phyloP scores from a whole-genome alignment of 2,329 filamentous ascomycete species.

The Hymenoscyphus salicellus region DNA sequence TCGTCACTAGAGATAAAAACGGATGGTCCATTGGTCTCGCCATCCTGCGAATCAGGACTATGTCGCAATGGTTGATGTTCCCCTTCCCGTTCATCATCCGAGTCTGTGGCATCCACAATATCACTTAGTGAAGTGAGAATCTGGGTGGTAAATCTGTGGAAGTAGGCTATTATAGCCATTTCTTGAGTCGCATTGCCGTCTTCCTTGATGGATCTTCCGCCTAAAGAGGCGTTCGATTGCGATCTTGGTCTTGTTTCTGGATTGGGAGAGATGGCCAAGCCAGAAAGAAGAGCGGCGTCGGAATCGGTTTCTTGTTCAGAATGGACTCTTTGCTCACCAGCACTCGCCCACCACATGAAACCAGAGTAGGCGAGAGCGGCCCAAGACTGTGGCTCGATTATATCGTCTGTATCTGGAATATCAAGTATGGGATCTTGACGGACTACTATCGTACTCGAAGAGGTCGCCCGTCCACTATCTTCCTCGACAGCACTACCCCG shows the following conservation, averaged over 20 bases:
- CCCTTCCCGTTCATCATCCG: conserved; percentile 38
- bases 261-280: conserved; percentile 42
- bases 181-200: conserved; percentile 48
- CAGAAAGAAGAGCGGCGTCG: conserved; percentile 55
- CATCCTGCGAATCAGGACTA: conserved; percentile 50
- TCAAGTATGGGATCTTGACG: conserved; percentile 42
- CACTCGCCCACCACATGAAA: conserved; percentile 89
- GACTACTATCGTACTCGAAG: conserved; percentile 28
- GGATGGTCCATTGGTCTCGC: conserved; percentile 27
- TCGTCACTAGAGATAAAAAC: conserved; percentile 62
- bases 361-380: conserved; percentile 73
- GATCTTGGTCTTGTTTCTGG: conserved; percentile 22
- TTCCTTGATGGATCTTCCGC: conserved; percentile 29
- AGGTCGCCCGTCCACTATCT: conserved; percentile 28
- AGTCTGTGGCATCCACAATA: conserved; percentile 50
- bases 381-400: conserved; percentile 65
- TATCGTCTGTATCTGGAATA: conserved; percentile 49
- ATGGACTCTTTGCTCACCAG: conserved; percentile 66
- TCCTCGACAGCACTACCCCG: conserved; percentile 16
- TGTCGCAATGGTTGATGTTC: conserved; percentile 45
- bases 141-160: conserved; percentile 70
- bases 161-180: conserved; percentile 74
- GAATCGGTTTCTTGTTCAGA: conserved; percentile 58
- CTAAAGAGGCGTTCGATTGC: conserved; percentile 42
- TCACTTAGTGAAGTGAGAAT: conserved; percentile 62